A percentile compares a stretch with the other conserved stretches of the same genome.
These are phyloP conservation scores for Gaultheria prostrata DNA, from an alignment of 148 eudicot species.

Conservation along the genomic window DNA sequence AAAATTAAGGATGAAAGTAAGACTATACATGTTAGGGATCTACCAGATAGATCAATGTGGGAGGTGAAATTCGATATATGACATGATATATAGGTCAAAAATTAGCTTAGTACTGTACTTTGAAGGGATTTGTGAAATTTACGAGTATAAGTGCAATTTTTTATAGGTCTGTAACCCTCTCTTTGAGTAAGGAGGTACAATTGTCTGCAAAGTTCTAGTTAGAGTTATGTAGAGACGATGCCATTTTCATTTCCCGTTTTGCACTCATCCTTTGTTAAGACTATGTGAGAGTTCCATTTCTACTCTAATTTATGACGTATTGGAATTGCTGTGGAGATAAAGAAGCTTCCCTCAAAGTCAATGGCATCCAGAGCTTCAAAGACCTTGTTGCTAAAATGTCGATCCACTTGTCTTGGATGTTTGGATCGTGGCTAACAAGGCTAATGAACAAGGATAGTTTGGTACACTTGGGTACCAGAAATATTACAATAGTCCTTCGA, in stretches of 20 bases:
- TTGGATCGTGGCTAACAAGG: not conserved
- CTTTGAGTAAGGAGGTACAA: not conserved
- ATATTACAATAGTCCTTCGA: not conserved
- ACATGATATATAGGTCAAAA: not conserved
- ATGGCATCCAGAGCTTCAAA: not conserved
- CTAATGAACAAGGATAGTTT: not conserved
- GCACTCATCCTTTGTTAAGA: not conserved
- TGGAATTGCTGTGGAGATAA: not conserved
- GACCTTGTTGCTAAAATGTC: slow-evolving; percentile 10
- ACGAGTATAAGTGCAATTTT: not conserved
- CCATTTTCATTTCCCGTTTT: not conserved
- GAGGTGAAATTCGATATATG: not conserved
- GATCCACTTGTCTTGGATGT: not conserved
- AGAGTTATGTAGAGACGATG: not conserved
- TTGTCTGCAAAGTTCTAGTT: not conserved
- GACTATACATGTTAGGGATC: not conserved
- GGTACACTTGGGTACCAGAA: not conserved
- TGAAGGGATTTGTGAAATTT: not conserved
- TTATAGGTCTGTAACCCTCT: not conserved
- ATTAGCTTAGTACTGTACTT: not conserved
- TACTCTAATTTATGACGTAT: not conserved
- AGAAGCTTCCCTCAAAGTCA: not conserved
- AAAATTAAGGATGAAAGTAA: not conserved
- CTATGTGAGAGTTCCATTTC: not conserved
- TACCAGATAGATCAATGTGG: not conserved